Evolutionary conservation across 148 eudicot species (phyloP).

Genomic region (Beta vulgaris): DNA sequence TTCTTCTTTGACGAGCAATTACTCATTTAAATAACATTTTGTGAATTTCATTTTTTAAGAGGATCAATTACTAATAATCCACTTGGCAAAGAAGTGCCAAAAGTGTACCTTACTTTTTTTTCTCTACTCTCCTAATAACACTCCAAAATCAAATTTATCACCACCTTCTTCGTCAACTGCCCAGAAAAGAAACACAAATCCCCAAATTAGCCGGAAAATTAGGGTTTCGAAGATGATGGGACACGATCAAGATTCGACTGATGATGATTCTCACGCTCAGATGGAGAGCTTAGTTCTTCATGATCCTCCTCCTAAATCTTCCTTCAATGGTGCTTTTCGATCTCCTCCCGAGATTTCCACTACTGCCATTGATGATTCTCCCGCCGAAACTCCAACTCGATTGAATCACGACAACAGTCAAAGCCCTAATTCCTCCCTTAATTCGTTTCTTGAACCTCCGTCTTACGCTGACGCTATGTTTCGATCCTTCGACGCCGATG

Average conservation of each 20-base stretch:
- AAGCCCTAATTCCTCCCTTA: conserved; percentile 48
- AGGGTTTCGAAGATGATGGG: conserved; percentile 33
- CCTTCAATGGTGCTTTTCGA: conserved; percentile 22
- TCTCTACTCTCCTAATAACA: background rate
- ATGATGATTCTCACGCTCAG: conserved; percentile 23
- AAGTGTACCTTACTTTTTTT: too few species aligned
- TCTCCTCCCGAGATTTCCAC: conserved; percentile 53
- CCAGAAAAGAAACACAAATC: background rate
- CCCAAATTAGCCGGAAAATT: conserved; percentile 6
- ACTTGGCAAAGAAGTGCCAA: too few species aligned
- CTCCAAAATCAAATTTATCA: background rate
- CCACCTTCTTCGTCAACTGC: background rate
- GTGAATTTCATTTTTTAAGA: too few species aligned
- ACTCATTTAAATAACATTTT: too few species aligned
- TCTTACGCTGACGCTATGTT: conserved; percentile 89
- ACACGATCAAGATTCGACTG: conserved; percentile 27
- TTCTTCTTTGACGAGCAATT: too few species aligned
- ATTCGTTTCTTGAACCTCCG: conserved; percentile 85
- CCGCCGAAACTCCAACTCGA: conserved; percentile 23
- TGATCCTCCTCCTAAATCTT: background rate
- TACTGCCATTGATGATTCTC: conserved; percentile 33
- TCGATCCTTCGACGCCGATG: conserved; percentile 72
- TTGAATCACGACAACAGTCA: conserved; percentile 4
- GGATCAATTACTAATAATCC: too few species aligned
- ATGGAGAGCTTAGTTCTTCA: conserved; percentile 28